Evolutionary conservation across 2,329 filamentous ascomycete genomes (phyloP), one percentile per base, ranked within the genome.

Genomic region (Neofusicoccum sp.): DNA sequence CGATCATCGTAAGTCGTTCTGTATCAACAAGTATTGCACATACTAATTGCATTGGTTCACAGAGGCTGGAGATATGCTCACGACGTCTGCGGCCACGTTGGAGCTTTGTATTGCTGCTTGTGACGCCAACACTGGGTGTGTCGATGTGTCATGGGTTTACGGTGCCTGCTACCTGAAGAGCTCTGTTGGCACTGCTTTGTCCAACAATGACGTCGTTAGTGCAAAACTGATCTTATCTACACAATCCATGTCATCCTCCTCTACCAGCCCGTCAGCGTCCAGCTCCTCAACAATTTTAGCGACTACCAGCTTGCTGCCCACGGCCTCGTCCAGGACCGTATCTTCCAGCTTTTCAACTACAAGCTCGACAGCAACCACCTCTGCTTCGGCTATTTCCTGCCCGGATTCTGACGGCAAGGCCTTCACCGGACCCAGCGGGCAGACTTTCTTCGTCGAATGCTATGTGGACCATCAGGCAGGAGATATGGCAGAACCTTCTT

Each of bases 91-190:
- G 48, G 58, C 24, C 20, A 60, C 31, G 4, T 43, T 62, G 8
- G 61, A 61, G 33, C 40, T 33, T 6, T 67, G 67, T 45, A 49
- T 65, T 8, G 58, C 58, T 26, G 56, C 58, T 12, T 68, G 66
- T 34, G 48, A 65, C 12, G 20, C 51, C 4, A 63, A 60, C 26
- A 16, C 60, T 14, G 60, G 61, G 7, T 67, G 65, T 38, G 53
- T 64, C 14, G 61, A 62, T 20, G 63, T 66, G 8, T 53, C 63
- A 6, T 66, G 62, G 57, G 51, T 65, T n/a, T 30, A 48, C 6
- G 63, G 63, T 4, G 61, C 64, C 24, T 68, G 66, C 51, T 66
- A 67, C 26, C 53, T 68, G 44, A 68, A 68, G 53, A 62, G 61
- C 20, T 43, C 43, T 2, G 47, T 64, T 20, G 56, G 44, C 4